These are phyloP conservation scores for Excoecaria agallocha DNA, from an alignment of 345 rosid genomes.

Conservation along the genomic window DNA sequence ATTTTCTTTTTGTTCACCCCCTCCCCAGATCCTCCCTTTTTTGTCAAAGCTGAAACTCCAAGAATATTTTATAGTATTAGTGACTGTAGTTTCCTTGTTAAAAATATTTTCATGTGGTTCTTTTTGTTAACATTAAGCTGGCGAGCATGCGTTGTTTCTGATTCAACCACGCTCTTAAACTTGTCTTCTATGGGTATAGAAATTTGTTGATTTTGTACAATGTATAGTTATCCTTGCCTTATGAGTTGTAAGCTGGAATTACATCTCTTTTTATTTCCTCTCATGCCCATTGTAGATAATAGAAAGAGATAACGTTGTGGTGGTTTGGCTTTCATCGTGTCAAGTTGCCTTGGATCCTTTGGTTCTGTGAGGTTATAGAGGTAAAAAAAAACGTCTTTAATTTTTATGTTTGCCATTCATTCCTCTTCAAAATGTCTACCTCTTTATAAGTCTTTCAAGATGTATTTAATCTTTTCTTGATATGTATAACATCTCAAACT, in stretches of 20 bases:
- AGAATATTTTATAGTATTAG: not conserved
- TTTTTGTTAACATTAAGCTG: constrained; percentile 24
- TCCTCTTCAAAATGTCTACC: too few relatives aligned
- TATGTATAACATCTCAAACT: too few relatives aligned
- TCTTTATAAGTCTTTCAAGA: too few relatives aligned
- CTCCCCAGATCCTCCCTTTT: not conserved
- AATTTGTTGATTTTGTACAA: not conserved
- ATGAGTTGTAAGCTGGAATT: not conserved
- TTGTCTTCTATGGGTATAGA: not conserved
- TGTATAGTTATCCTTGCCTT: constrained; percentile 6
- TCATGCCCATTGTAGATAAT: not conserved
- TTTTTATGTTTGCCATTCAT: too few relatives aligned
- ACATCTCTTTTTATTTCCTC: not conserved
- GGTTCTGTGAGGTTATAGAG: not conserved
- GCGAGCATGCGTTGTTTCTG: constrained; percentile 3
- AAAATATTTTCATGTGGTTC: constrained; percentile 11
- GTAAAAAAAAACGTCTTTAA: too few relatives aligned
- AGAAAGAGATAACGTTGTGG: not conserved
- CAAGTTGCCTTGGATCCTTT: not conserved
- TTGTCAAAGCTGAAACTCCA: not conserved
- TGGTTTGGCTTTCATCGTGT: not conserved
- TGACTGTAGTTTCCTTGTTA: not conserved
- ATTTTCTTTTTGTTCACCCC: not conserved
- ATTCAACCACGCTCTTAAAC: not conserved
- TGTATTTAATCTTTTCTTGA: too few relatives aligned